Evolutionary conservation across 495 filamentous ascomycete genomes (phyloP), one percentile per base, ranked within the genome.

Genomic region (Talaromyces thailandensis): DNA sequence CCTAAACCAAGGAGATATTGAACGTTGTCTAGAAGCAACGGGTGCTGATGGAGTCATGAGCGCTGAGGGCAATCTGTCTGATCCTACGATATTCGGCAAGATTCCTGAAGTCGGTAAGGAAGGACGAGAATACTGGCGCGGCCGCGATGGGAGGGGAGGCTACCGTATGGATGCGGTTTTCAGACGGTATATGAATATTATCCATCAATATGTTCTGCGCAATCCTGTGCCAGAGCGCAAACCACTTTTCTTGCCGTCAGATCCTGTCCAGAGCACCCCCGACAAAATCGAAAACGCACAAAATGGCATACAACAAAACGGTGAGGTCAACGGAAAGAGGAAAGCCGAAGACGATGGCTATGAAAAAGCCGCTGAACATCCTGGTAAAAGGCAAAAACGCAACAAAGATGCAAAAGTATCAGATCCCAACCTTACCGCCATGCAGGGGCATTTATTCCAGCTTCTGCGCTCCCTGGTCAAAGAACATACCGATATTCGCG

Each of bases 21-120:
- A 85, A 35, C 71, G 70, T 32, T 99, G 94, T 68, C 75, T 98
- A 14, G 81, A 84, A 63, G 88, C 78, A n/a, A 98, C 94, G 0
- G 91, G 91, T 14, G 93, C 86, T 1, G 94, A 98, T 72, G 94
- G 82, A 14, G 88, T 98, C 32, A 98, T 98, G 94, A 91, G 86
- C 64, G 94, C 94, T 1, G 94, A 98, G 68, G 93, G 92, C 2
- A 96, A 96, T 67, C 81, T 98, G 1, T 90, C 88, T 65, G 92
- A 98, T 70, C 94, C 94, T 0, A 84, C 86, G 1, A 88, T 98
- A 35, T 98, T 98, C 72, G 85, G 86, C 45, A 74, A 82, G 51
- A 79, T 85, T 12, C 91, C 90, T 1, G 67, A 80, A 1, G 60
- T 78, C 2, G 90, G 88, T 3, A 69, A 83, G 28, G 87, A 89